A percentile compares a stretch with the other conserved stretches of the same genome.
These are phyloP conservation scores for Apiospora sp. DNA, from an alignment of 2,329 filamentous ascomycete species.

Conservation along the genomic window DNA sequence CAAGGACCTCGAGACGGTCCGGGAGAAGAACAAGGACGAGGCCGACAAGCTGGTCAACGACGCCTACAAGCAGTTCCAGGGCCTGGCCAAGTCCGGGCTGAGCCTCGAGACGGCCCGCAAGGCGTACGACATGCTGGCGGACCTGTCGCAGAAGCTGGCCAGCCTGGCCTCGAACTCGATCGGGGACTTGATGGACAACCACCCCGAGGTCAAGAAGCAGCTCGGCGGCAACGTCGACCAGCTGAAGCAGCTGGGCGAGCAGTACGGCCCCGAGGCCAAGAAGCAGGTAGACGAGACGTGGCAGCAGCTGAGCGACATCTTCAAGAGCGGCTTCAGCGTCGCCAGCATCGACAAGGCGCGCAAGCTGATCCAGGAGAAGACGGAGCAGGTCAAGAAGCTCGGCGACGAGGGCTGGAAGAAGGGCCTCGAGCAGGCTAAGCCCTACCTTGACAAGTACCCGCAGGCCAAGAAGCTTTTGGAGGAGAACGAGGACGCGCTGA, in stretches of 20 bases:
- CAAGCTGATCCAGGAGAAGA: conserved; percentile 74
- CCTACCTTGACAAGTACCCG: conserved; percentile 79
- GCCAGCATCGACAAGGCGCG: conserved; percentile 62
- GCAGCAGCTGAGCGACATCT: conserved; percentile 69
- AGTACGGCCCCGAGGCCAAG: conserved; percentile 79
- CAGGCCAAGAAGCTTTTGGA: conserved; percentile 76
- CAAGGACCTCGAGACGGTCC: conserved; percentile 73
- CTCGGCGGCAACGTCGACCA: conserved; percentile 73
- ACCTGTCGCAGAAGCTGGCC: conserved; percentile 66
- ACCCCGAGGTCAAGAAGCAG: conserved; percentile 76
- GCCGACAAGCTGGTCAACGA: conserved; percentile 73
- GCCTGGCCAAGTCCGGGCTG: conserved; percentile 65
- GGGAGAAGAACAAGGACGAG: conserved; percentile 72
- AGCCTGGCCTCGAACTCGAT: conserved; percentile 69
- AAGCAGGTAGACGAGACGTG: conserved; percentile 78
- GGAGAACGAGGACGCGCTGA: conserved; percentile 73
- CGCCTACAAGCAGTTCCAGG: conserved; percentile 72
- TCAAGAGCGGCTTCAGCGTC: conserved; percentile 66
- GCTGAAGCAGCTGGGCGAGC: conserved; percentile 72
- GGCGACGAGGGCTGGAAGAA: conserved; percentile 78
- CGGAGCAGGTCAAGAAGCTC: conserved; percentile 69
- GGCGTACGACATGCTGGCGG: conserved; percentile 68
- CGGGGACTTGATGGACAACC: conserved; percentile 73
- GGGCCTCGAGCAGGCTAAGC: conserved; percentile 74
- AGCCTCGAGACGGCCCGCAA: conserved; percentile 68